These are phyloP conservation scores for Solanum okadae DNA, from an alignment of 257 asterid species.

Conservation along the genomic window DNA sequence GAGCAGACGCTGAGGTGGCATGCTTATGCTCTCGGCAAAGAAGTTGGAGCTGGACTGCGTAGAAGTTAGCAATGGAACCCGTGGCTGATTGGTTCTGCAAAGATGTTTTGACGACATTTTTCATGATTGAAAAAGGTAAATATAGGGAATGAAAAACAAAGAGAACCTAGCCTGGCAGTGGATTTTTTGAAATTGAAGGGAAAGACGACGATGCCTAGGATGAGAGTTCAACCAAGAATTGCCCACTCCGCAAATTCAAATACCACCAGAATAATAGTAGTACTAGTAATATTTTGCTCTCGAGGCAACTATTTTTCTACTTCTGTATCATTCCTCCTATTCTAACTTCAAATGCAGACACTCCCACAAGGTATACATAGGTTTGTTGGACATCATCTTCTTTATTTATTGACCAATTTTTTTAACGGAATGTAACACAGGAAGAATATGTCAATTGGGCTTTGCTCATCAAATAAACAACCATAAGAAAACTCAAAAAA, in stretches of 20 bases:
- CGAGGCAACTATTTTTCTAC: background rate
- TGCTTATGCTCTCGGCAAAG: slow-evolving; percentile 26
- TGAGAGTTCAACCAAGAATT: background rate
- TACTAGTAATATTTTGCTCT: background rate
- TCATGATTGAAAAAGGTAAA: slow-evolving; percentile 11
- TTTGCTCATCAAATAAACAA: background rate
- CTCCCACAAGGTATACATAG: background rate
- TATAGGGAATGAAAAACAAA: background rate
- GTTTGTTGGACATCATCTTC: background rate
- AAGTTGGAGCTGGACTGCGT: slow-evolving; percentile 41
- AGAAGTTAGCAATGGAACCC: slow-evolving; percentile 26
- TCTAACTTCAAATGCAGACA: background rate
- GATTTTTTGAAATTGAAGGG: background rate
- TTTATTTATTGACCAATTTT: too few species aligned
- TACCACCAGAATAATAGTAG: background rate
- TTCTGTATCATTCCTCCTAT: background rate
- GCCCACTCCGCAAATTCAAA: background rate
- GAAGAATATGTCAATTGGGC: background rate
- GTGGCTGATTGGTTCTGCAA: slow-evolving; percentile 7
- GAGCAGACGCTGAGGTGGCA: slow-evolving; percentile 23
- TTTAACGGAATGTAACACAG: background rate
- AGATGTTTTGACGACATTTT: slow-evolving; percentile 15
- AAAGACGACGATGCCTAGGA: background rate
- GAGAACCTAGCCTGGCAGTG: background rate
- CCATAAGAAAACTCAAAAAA: background rate